These are phyloP conservation scores for Fusarium cyanostomum DNA, from an alignment of 2,329 filamentous ascomycete species.

Conservation along the genomic window DNA sequence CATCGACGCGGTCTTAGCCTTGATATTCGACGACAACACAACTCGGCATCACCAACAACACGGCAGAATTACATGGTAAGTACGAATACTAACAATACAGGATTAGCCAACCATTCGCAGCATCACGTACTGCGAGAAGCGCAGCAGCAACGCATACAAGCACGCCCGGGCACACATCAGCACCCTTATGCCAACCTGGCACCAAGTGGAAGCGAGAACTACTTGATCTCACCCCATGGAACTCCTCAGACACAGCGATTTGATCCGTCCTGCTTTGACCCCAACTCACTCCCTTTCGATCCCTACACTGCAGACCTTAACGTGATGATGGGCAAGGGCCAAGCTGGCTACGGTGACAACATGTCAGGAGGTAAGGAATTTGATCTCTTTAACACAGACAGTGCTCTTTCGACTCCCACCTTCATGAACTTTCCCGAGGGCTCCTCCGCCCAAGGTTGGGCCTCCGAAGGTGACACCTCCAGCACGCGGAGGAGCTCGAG, in stretches of 20 bases:
- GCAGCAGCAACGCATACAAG: conserved; percentile 83
- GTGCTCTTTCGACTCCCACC: conserved; percentile 58
- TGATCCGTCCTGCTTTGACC: conserved; percentile 57
- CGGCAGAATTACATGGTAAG: conserved; percentile 57
- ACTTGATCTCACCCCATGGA: conserved; percentile 64
- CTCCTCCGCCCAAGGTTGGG: conserved; percentile 58
- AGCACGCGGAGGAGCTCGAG: conserved; percentile 54
- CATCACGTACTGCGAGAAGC: conserved; percentile 83
- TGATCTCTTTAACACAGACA: conserved; percentile 59
- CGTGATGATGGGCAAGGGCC: conserved; percentile 59
- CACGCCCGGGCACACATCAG: conserved; percentile 73
- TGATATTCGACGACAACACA: conserved; percentile 73
- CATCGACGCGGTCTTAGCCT: conserved; percentile 88
- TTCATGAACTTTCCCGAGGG: conserved; percentile 62
- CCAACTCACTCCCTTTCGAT: conserved; percentile 58
- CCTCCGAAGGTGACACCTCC: conserved; percentile 59
- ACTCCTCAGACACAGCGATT: conserved; percentile 65
- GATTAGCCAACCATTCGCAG: conserved; percentile 69
- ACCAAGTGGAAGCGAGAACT: conserved; percentile 60
- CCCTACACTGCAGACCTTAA: conserved; percentile 56
- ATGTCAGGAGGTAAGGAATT: conserved; percentile 58
- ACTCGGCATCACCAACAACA: conserved; percentile 40
- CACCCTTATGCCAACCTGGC: conserved; percentile 47
- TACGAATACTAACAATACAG: conserved; percentile 64
- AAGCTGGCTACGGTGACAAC: conserved; percentile 53